phyloP scores from a whole-genome alignment of 2,329 filamentous ascomycete genomes.

The Hysterium pulicare region DNA sequence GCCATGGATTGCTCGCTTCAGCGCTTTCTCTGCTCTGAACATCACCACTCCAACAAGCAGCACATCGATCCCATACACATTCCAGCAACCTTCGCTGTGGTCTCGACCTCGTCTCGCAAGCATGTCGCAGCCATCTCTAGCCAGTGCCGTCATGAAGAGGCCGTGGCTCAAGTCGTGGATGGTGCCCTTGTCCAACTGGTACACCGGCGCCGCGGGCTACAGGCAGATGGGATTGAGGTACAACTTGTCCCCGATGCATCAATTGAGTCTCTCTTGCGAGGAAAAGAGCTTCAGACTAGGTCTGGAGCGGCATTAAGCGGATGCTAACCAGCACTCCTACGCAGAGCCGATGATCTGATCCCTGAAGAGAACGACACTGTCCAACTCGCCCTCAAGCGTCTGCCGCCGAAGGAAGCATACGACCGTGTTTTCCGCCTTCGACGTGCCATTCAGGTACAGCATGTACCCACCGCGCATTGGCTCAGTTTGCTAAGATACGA shows the following conservation, averaged over 20 bases:
- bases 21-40: conserved; percentile 5
- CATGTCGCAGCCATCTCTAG: conserved; percentile 71
- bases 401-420: conserved; percentile 85
- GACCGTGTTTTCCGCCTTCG: conserved; percentile 97
- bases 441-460: conserved; percentile 84
- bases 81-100: conserved; percentile 15
- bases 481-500: conserved; percentile 21
- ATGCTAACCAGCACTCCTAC: conserved; percentile 29
- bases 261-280: conserved; percentile 2
- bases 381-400: conserved; percentile 83
- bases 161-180: conserved; percentile 81
- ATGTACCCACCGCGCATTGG: no score
- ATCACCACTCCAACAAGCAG: no score
- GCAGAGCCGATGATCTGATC: conserved; percentile 89
- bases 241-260: conserved; percentile 20
- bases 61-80: conserved; percentile 10
- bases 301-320: conserved; percentile 4
- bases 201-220: conserved; percentile 85
- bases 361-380: conserved; percentile 87
- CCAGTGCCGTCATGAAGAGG: conserved; percentile 74
- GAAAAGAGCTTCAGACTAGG: neutral
- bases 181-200: conserved; percentile 82
- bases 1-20: conserved; percentile 14
- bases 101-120: conserved; percentile 24
- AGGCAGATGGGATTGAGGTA: conserved; percentile 89